These are phyloP conservation scores for Tolypocladium ovalisporum DNA, from an alignment of 2,329 filamentous ascomycete genomes.

Conservation along the genomic window DNA sequence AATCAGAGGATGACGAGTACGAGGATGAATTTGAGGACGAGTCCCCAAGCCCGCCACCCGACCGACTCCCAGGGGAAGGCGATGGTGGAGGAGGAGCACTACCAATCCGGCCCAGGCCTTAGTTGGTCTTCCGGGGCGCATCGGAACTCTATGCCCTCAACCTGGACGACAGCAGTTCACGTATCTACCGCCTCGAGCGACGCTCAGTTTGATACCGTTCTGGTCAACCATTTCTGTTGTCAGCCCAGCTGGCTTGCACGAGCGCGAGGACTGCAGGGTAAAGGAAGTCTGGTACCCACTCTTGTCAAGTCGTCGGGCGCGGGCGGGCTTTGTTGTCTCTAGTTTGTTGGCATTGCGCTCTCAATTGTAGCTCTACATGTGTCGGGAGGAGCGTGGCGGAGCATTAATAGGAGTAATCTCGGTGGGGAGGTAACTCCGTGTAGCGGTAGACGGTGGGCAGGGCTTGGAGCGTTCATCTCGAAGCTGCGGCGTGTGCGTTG, in stretches of 20 bases:
- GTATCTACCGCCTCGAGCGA: too few species aligned
- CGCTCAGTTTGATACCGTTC: not conserved
- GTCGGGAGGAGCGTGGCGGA: not conserved
- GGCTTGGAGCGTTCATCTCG: not conserved
- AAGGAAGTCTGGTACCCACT: not conserved
- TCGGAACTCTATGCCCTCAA: not conserved
- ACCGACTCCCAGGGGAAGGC: conserved; percentile 3
- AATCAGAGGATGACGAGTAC: conserved; percentile 25
- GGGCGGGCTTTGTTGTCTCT: not conserved
- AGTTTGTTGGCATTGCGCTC: not conserved
- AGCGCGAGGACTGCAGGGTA: not conserved
- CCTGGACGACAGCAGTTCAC: not conserved
- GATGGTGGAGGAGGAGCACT: conserved; percentile 6
- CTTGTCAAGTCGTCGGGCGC: not conserved
- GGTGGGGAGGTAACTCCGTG: not conserved
- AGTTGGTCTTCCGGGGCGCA: not conserved
- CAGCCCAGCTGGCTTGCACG: not conserved
- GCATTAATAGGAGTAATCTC: not conserved
- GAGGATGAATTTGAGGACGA: conserved; percentile 21
- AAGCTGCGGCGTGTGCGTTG: not conserved
- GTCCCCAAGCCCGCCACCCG: conserved; percentile 10
- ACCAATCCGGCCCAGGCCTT: conserved; percentile 7
- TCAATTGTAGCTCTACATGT: not conserved
- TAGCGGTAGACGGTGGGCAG: not conserved
- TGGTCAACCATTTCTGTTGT: too few species aligned